Evolutionary conservation across 2,329 filamentous ascomycete genomes (phyloP), one percentile per base, ranked within the genome.

Genomic region (Penicillium corylophilum): DNA sequence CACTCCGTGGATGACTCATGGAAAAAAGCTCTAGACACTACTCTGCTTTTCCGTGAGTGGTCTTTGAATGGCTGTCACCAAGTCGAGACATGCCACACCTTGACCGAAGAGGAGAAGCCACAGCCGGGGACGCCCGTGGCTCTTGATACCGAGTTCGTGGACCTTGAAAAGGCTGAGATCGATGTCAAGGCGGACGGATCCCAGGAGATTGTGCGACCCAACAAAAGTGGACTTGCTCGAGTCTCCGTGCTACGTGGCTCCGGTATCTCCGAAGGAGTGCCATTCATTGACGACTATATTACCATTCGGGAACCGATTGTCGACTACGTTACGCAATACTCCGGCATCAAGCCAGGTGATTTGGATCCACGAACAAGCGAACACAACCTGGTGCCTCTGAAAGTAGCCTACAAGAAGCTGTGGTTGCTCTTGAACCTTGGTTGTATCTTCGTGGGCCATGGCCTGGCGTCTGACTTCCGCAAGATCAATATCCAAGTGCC

Each of bases 401-500:
- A 99, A 70, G 83, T 89, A 51, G 92, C 90, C 1, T 99, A 97
- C 79, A 99, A 99, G 74, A 96, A 96, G 71, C 84, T 99, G 26
- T 99, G 95, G 95, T 83, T 97, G 15, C 80, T 99, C 16, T 82
- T 99, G 28, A 99, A 99, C 67, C 80, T 97, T 0, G 94, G 94
- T 43, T 96, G 91, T 73, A 84, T 89, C 56, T 99, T 99, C 69
- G 82, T 99, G 5, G 94, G 94, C 2, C 94, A 99, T 66, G 93
- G 93, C 4, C 79, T 99, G 38, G 90, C 90, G 60, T 93, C 94
- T 62, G 94, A 99, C 72, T 97, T 99, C 75, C 90, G 94, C 47
- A 95, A 95, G 50, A 95, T 96, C 74, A 99, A 99, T 71, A 96
- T 99, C 50, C 90, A 96, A 69, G 88, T 99, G 0, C 94, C 95